Percentiles rank a stretch among this genome's conserved stretches.
Conservation (phyloP, 1,284 basidiomycete species). For the Microbotryum lychnidis-dioicae region DNA sequence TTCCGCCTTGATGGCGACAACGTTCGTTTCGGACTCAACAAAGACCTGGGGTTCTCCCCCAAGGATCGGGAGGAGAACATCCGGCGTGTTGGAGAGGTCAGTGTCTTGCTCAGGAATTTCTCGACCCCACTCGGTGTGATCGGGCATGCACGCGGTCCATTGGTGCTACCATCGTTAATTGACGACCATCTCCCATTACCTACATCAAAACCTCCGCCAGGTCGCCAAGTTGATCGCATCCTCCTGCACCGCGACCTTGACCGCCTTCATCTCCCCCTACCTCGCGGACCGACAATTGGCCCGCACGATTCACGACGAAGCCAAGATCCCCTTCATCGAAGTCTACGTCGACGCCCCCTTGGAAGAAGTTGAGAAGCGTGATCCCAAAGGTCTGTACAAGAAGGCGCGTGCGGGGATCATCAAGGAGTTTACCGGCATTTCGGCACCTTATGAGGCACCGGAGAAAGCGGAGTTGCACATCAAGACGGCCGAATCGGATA, state of each 20-base stretch:
- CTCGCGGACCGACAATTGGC: conserved; percentile 76
- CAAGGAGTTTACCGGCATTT: conserved; percentile 97
- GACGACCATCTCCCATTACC: too few species aligned
- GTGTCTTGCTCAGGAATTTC: conserved; percentile 10
- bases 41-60: conserved; percentile 94
- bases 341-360: conserved; percentile 93
- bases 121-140: background rate
- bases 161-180: too few species aligned
- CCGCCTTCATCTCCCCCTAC: conserved; percentile 98
- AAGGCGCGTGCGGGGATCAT: conserved; percentile 94
- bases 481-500: conserved; percentile 70
- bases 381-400: conserved; percentile 97
- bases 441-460: conserved; percentile 92
- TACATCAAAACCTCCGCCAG: conserved; percentile 34
- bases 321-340: conserved; percentile 74
- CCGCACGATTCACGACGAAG: conserved; percentile 66
- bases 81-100: conserved; percentile 87
- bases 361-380: conserved; percentile 75
- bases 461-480: conserved; percentile 83
- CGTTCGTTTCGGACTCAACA: conserved; percentile 93
- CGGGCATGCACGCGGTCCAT: background rate
- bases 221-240: conserved; percentile 92
- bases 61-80: conserved; percentile 96
- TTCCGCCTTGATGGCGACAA: conserved; percentile 98
- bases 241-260: conserved; percentile 73